These are phyloP conservation scores for Paramecium tetraurelia DNA, from an alignment of 73 alveolate genomes.

Conservation along the genomic window DNA sequence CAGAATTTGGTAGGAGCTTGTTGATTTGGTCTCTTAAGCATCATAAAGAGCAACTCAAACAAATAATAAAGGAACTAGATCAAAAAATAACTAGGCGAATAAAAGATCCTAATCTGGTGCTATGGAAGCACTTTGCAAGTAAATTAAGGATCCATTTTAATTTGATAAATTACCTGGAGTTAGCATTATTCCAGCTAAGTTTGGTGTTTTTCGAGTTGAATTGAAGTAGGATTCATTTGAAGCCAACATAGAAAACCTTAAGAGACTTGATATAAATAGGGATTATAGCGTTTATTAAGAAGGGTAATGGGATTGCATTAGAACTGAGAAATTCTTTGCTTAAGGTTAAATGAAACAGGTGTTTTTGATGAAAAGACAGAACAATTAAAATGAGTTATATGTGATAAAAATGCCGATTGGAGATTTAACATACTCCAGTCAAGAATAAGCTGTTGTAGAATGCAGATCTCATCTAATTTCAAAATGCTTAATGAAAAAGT, in stretches of 20 bases:
- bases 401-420: slow-evolving; percentile 47
- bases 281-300: slow-evolving; percentile 15
- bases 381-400: slow-evolving; percentile 6
- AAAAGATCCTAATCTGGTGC: not conserved
- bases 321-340: slow-evolving; percentile 39
- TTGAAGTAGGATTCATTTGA: slow-evolving; percentile 10
- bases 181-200: not conserved
- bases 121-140: slow-evolving; percentile 23
- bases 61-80: slow-evolving; percentile 31
- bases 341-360: slow-evolving; percentile 43
- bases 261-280: not conserved
- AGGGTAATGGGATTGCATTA: slow-evolving; percentile 35
- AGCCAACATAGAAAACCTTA: not conserved
- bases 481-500: slow-evolving; percentile 31
- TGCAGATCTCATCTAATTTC: slow-evolving; percentile 35
- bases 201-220: not conserved
- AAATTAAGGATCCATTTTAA: not conserved
- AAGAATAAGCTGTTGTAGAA: not conserved
- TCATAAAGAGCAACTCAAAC: slow-evolving; percentile 41
- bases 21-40: slow-evolving; percentile 28
- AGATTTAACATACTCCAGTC: not conserved
- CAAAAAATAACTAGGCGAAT: not conserved
- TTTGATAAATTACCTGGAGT: not conserved
- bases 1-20: not conserved
- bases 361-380: slow-evolving; percentile 2